Base-by-base conservation (phyloP, 768 basidiomycete species). In the Trametes cubensis region DNA sequence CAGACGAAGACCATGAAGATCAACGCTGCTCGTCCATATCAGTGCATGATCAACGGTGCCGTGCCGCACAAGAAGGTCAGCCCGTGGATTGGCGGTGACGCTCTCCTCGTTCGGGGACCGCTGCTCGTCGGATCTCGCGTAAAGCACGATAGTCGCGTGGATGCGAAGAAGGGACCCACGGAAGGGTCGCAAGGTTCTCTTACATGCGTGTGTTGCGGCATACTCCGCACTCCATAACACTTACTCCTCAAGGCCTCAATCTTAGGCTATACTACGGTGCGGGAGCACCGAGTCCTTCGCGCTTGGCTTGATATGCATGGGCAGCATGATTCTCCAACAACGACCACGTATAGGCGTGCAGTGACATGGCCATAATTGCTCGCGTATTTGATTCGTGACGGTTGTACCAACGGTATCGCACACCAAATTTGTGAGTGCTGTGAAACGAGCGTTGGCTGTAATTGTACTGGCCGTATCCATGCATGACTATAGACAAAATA, bases 1-100 rank as follows among this genome's bases (percentile, higher is more conserved):
- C 26, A 49, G 49, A 28, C n/a, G 20, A 20, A 41, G 41, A 40
- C 47, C 48, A 13, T 41, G 25, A 23, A 4, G 48, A 59, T 51
- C 49, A 4, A 2, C 38, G 49, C 58, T 44, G 58, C 41, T 59
- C 58, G 28, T 42, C 49, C 49, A 34, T 52, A 59, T 59, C 58
- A 45, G 58, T 51, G 45, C 47, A 23, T 8, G 58, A 59, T 59
- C 58, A 59, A 41, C 58, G 58, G 28, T 41, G 25, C 6, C 47
- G 38, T 17, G 39, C 30, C 38, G 28, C 20, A 58, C 57, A 40
- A 20, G 40, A 26, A 26, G 48, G 26, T 28, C 28, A 10, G 26
- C 13, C 18, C 11, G 15, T 44, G 58, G 58, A 30, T 18, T 46
- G 8, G 34, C 38, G 18, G 48, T 14, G 26, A 44, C 52, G 40